Conservation (phyloP, 2,329 filamentous ascomycete species). For the Penicillium corylophilum region DNA sequence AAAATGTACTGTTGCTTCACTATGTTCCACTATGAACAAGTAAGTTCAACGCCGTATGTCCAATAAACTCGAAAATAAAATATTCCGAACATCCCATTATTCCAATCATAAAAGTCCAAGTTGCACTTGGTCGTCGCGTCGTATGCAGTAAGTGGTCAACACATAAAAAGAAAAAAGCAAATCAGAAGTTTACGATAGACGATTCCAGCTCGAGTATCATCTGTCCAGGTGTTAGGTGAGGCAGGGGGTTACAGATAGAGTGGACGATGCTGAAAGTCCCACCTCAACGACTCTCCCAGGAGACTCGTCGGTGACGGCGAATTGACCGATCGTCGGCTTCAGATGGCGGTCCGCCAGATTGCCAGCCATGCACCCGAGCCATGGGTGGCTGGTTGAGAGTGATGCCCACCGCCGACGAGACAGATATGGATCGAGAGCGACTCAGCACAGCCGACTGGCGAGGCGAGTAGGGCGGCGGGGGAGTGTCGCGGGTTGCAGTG, state of each 20-base stretch:
- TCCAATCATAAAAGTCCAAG: conserved; percentile 1
- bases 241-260: not conserved
- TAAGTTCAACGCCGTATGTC: conserved; percentile 3
- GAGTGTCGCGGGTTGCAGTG: conserved; percentile 44
- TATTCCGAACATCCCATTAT: conserved; percentile 15
- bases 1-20: not conserved
- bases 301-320: conserved; percentile 24
- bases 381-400: conserved; percentile 26
- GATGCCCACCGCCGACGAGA: conserved; percentile 28
- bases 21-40: not conserved
- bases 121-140: conserved; percentile 12
- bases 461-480: conserved; percentile 43
- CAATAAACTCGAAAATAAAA: conserved; percentile 12
- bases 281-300: conserved; percentile 29
- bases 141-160: conserved; percentile 11
- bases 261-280: not conserved
- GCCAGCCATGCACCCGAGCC: conserved; percentile 28
- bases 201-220: conserved; percentile 18
- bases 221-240: not conserved
- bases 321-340: conserved; percentile 23
- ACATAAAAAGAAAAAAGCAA: not conserved
- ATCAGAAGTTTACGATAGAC: not conserved
- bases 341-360: conserved; percentile 26
- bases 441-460: conserved; percentile 28
- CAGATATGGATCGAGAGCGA: conserved; percentile 35